Evolutionary conservation across 2,329 filamentous ascomycete genomes (phyloP), one percentile per base, ranked within the genome.

Genomic region (Atkinsonella texensis): DNA sequence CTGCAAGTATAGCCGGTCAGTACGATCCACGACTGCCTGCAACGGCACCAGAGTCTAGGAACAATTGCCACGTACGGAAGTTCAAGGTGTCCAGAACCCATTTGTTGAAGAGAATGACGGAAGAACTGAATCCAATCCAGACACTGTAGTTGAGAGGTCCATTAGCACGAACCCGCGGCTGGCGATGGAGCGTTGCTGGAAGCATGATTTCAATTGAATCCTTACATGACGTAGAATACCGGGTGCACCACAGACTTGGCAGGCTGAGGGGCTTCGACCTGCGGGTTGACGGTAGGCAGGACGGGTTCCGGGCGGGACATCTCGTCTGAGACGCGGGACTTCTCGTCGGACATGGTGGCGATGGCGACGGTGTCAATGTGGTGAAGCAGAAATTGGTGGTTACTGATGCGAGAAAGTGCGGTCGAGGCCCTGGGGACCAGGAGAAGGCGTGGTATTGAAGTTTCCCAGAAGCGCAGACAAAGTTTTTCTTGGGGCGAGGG

Each of bases 51-150:
- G 2, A 39, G 43, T 9, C 11, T 32, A 28, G 7, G 17, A 17
- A 38, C 2, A 7, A 15, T 23, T 18, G 48, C 13, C 45, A 61
- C 69, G 59, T 70, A 72, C 70, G 80, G 75, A 96, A 96, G 57
- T 87, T 79, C 56, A 85, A 78, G 40, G 85, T 90, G 63, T 91
- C 84, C 56, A 97, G 79, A 63, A 98, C 89, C 82, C 88, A 95
- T 81, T 98, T 98, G 83, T 98, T 97, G 84, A 96, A 97, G 56
- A 98, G 77, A 68, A 98, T 98, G 65, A 97, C 89, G 62, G 85
- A 88, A 43, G 89, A 95, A 64, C 88, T 95, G 68, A 96, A 77
- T 54, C 83, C 75, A 65, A 98, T 97, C 93, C 93, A 98, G 60
- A 83, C 76, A 62, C 90, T 95, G 68, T 42, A 50, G 32, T n/a